Percentiles rank a stretch among this genome's conserved stretches.
These are phyloP conservation scores for Paramecium sonneborni DNA, from an alignment of 73 alveolate species.

Conservation along the genomic window DNA sequence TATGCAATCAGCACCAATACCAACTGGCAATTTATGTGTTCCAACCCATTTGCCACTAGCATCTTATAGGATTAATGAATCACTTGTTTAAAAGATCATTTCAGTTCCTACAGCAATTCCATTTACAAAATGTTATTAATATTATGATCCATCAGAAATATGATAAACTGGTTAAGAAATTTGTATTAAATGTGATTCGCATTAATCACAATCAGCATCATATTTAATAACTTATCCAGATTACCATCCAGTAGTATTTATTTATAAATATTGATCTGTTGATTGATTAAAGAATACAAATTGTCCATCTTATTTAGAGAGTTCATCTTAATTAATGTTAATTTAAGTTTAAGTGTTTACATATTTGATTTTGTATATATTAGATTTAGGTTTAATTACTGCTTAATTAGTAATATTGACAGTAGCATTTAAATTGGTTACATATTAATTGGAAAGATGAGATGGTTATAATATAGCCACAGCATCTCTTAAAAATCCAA, in stretches of 20 bases:
- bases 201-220: background rate
- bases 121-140: background rate
- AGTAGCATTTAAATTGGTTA: background rate
- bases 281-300: background rate
- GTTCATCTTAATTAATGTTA: background rate
- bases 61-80: background rate
- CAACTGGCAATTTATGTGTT: background rate
- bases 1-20: background rate
- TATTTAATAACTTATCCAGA: background rate
- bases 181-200: background rate
- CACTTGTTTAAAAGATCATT: background rate
- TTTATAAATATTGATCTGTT: background rate
- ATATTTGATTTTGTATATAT: background rate
- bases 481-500: constrained; percentile 13
- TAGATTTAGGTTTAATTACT: background rate
- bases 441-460: background rate
- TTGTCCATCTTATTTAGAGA: background rate
- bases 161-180: background rate
- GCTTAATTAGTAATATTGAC: background rate
- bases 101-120: background rate
- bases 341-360: constrained; percentile 1
- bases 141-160: constrained; percentile 7
- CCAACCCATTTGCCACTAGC: background rate
- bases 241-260: constrained; percentile 16
- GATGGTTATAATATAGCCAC: background rate